Evolutionary conservation across 2,329 filamentous ascomycete species (phyloP).

Genomic region (Sclerotinia glacialis): DNA sequence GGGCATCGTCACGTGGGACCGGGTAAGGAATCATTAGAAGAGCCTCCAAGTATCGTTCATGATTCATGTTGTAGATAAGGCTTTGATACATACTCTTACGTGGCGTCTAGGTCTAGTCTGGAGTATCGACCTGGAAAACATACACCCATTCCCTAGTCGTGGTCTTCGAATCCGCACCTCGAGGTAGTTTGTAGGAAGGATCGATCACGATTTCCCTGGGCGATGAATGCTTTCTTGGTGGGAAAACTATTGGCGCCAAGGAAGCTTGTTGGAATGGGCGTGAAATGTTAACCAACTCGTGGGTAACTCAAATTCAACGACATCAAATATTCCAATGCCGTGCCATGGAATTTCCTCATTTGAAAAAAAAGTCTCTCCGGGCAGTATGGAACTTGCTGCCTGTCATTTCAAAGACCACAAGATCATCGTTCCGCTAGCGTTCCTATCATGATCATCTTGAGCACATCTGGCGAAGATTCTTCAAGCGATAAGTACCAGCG

Average conservation of each 20-base stretch:
- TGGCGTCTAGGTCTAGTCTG: background rate
- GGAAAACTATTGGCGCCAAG: slow-evolving; percentile 17
- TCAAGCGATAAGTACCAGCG: no score
- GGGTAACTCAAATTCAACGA: slow-evolving; percentile 19
- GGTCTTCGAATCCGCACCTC: no score
- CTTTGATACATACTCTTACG: background rate
- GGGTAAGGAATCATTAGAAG: background rate
- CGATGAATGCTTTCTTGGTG: background rate
- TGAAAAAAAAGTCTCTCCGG: background rate
- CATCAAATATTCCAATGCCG: background rate
- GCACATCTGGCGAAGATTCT: background rate
- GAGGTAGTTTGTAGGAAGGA: background rate
- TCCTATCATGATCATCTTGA: background rate
- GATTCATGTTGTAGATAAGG: background rate
- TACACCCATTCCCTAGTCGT: background rate
- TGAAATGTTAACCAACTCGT: background rate
- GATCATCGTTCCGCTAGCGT: no score
- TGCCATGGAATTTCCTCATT: background rate
- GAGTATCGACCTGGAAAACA: background rate
- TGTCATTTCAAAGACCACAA: no score
- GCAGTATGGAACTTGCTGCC: background rate
- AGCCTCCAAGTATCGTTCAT: background rate
- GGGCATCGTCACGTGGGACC: background rate
- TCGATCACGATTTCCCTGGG: background rate
- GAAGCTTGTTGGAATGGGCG: slow-evolving; percentile 7